Base-by-base conservation (phyloP, 2,329 filamentous ascomycete species). In the Escovopsis sp. region DNA sequence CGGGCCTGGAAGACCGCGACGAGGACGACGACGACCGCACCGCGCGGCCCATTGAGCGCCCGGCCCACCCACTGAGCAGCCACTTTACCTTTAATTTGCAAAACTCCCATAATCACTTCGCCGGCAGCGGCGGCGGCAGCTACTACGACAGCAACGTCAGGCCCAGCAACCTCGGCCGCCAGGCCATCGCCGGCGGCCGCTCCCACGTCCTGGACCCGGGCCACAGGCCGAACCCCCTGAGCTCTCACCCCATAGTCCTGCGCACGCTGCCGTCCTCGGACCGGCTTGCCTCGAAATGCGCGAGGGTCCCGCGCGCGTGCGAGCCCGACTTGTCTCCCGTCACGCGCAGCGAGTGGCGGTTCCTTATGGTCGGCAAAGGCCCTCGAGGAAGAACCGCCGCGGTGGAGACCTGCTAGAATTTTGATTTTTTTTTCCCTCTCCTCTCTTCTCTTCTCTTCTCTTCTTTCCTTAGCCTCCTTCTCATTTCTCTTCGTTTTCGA, bases 251-350 rank as follows among this genome's bases (percentile, higher is more conserved):
- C 9, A 36, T 36, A 3, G 11, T 29, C 27, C 27, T 29, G 27
- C 27, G 27, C 27, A 29, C 27, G 27, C 27, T 29, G 27, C 27
- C 27, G 27, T 29, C 27, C 8, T 4, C 27, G 27, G 20, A 36
- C 34, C 34, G 10, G 12, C 20, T 36, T 11, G 15, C 15, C 4
- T 20, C n/a, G 15, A 15, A 20, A 14, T 7, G 46, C 51, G 52
- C 51, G 25, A 55, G 62, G 57, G 79, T 75, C 43, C 75, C 74
- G 1, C 75, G 77, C 47, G 67, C 61, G 7, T 74, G 72, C 47
- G 74, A 76, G 15, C n/a, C n/a, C n/a, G 76, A 80, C 51, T 73
- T 79, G 42, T 77, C 73, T 39, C 76, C 76, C 6, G 68, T 72
- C 20, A 79, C 76, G 8, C 64, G 71, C 34, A 72, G 72, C 5